Evolutionary conservation across 2,329 filamentous ascomycete genomes (phyloP).

Genomic region (Paecilomyces sp.): DNA sequence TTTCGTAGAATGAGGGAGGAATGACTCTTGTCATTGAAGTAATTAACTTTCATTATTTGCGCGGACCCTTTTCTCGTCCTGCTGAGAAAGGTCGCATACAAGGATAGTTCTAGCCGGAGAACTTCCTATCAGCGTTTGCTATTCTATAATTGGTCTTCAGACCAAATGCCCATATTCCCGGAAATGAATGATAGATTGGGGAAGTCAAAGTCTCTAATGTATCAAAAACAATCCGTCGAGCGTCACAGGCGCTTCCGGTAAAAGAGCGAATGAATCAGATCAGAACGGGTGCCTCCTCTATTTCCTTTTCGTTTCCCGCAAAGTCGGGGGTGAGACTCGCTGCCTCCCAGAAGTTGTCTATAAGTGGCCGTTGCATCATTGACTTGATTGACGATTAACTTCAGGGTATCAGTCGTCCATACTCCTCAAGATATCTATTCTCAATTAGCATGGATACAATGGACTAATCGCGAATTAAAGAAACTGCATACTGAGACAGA

Average conservation of each 20-base stretch:
- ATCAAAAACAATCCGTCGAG: not conserved
- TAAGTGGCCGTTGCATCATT: not conserved
- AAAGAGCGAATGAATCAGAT: not conserved
- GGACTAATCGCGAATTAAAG: not conserved
- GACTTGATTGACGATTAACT: not conserved
- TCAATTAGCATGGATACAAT: not conserved
- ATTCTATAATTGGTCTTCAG: not conserved
- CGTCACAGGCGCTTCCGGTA: not conserved
- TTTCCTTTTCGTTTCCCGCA: not conserved
- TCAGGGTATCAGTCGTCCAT: not conserved
- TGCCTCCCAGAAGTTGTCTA: not conserved
- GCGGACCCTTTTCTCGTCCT: too few relatives aligned
- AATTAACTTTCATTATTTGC: too few relatives aligned
- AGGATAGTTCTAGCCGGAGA: not conserved
- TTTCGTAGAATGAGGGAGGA: too few relatives aligned
- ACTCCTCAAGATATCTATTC: not conserved
- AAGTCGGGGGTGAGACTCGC: not conserved
- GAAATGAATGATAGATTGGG: not conserved
- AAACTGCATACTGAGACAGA: constrained; percentile 37
- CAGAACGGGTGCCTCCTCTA: not conserved
- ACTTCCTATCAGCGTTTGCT: not conserved
- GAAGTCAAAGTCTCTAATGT: not conserved
- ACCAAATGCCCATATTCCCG: not conserved
- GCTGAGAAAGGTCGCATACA: too few relatives aligned
- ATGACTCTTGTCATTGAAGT: too few relatives aligned